phyloP scores from a whole-genome alignment of 441 rosid genomes.

The Raphanus hybrid region DNA sequence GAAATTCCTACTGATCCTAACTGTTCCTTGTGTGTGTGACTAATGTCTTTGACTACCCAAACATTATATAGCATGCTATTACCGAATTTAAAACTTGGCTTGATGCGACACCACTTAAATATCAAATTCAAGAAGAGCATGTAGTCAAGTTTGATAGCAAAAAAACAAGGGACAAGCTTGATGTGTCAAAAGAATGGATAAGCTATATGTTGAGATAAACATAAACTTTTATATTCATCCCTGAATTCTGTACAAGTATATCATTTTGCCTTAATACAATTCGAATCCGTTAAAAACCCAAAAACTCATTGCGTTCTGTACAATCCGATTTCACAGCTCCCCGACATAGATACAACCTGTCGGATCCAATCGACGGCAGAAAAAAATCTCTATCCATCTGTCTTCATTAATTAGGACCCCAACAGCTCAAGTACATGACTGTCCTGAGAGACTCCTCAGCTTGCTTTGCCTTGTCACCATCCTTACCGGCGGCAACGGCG shows the following conservation, averaged over 20 bases:
- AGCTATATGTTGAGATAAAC: neutral
- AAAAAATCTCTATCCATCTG: too few relatives aligned
- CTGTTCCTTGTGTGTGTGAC: neutral
- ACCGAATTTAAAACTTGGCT: neutral
- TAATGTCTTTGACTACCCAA: neutral
- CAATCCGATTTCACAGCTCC: too few relatives aligned
- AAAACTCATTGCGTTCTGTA: too few relatives aligned
- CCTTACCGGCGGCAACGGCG: neutral
- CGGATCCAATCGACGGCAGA: neutral
- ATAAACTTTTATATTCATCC: neutral
- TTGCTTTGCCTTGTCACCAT: constrained; percentile 44
- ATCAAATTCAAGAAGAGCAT: neutral
- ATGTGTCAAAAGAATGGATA: neutral
- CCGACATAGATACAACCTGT: neutral
- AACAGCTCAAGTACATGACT: constrained; percentile 50
- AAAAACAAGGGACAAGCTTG: neutral
- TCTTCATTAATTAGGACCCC: too few relatives aligned
- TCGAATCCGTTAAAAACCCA: neutral
- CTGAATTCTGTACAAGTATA: neutral
- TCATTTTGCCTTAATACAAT: neutral
- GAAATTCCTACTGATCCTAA: neutral
- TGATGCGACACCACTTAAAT: neutral
- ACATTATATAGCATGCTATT: too few relatives aligned
- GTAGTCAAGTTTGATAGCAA: neutral
- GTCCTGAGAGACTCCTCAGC: constrained; percentile 76